Evolutionary conservation across 1,284 basidiomycete genomes (phyloP).

Genomic region (Leccinum fuscescens): DNA sequence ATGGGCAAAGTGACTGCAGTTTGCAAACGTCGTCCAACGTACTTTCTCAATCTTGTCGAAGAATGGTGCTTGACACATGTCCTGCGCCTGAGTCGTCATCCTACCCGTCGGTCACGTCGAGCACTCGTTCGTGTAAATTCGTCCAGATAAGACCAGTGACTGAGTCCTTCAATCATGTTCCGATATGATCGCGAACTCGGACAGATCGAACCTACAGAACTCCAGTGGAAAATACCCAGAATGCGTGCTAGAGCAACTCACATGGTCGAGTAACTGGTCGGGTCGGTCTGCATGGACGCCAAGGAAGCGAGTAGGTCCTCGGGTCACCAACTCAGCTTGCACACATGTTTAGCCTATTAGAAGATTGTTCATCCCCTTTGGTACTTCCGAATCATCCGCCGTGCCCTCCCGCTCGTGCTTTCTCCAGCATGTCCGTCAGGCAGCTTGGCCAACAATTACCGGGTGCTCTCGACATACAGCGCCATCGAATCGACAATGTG

Average conservation of each 20-base stretch:
- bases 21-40: conserved; percentile 32
- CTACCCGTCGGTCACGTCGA: conserved; percentile 32
- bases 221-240: neutral
- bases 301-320: conserved; percentile 16
- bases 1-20: too few species aligned
- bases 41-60: conserved; percentile 23
- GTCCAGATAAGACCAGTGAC: conserved; percentile 32
- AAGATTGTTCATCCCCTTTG: conserved; percentile 21
- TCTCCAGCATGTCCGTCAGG: neutral
- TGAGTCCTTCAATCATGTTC: conserved; percentile 25
- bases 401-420: conserved; percentile 11
- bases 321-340: conserved; percentile 18
- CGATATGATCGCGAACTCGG: conserved; percentile 33
- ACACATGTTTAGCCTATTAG: conserved; percentile 17
- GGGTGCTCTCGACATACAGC: neutral
- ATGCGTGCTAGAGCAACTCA: neutral
- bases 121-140: conserved; percentile 20
- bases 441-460: neutral
- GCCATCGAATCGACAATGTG: neutral
- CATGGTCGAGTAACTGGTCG: conserved; percentile 16
- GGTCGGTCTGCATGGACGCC: conserved; percentile 13
- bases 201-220: conserved; percentile 22
- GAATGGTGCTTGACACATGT: conserved; percentile 26
- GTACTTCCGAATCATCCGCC: conserved; percentile 27
- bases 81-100: conserved; percentile 27